A percentile compares a stretch with the other conserved stretches of the same genome.
Conservation (phyloP, 192 early-diverging fungal genomes). For the Linnemannia zychae region DNA sequence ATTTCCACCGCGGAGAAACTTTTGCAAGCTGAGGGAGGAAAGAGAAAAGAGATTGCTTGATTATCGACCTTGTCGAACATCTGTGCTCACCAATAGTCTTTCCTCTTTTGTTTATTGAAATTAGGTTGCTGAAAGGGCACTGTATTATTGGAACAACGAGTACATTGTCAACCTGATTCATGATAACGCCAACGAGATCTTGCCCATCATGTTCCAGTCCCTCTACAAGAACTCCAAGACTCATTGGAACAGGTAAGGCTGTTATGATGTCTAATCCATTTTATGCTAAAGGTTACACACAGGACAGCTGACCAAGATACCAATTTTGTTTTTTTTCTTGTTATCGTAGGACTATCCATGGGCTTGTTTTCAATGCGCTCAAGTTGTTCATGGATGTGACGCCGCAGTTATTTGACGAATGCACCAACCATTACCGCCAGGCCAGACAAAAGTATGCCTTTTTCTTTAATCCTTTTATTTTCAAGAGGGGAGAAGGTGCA, state of each 20-base stretch:
- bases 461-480: not conserved
- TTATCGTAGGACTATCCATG: conserved; percentile 86
- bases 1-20: no score
- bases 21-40: no score
- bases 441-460: conserved; percentile 82
- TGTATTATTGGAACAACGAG: conserved; percentile 98
- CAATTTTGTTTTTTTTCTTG: not conserved
- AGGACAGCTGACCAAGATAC: not conserved
- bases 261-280: not conserved
- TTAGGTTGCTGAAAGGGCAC: conserved; percentile 94
- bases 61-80: not conserved
- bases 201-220: conserved; percentile 95
- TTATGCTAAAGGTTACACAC: not conserved
- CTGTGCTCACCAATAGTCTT: not conserved
- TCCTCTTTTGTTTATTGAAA: not conserved
- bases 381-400: conserved; percentile 97
- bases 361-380: conserved; percentile 94
- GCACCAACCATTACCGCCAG: conserved; percentile 91
- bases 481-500: no score
- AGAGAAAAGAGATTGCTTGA: not conserved
- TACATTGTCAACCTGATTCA: conserved; percentile 95
- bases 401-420: conserved; percentile 95
- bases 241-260: conserved; percentile 92
- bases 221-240: conserved; percentile 94
- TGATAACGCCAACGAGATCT: conserved; percentile 88